These are phyloP conservation scores for Zygosaccharomyces rouxii DNA, from an alignment of 805 yeast species.

Conservation along the genomic window DNA sequence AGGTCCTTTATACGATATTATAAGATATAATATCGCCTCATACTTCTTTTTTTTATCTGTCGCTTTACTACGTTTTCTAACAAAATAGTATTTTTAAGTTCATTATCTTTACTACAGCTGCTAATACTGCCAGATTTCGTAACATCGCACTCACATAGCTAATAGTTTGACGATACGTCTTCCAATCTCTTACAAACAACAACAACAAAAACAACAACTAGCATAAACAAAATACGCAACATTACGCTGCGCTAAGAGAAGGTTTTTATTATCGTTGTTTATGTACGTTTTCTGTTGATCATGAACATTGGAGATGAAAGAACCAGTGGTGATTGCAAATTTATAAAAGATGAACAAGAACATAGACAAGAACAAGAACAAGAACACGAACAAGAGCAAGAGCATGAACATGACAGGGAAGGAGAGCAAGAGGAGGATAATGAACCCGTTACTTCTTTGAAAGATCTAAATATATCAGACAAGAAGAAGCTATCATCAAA, in stretches of 20 bases:
- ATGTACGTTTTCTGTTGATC: conserved; percentile 5
- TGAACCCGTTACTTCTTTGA: conserved; percentile 15
- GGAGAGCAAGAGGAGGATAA: neutral
- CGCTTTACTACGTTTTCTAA: neutral
- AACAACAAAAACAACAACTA: neutral
- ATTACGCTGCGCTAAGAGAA: no score
- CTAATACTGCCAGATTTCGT: neutral
- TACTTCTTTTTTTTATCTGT: neutral
- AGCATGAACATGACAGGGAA: neutral
- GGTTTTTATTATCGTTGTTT: neutral
- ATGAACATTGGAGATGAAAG: conserved; percentile 6
- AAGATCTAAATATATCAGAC: conserved; percentile 28
- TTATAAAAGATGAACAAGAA: conserved; percentile 1
- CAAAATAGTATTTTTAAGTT: neutral
- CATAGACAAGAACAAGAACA: neutral
- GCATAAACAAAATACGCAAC: neutral
- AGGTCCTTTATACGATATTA: no score
- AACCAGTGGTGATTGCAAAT: neutral
- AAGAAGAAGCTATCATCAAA: conserved; percentile 16
- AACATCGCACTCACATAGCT: neutral
- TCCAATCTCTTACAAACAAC: neutral
- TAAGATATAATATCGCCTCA: neutral
- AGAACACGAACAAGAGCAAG: neutral
- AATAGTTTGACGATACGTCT: neutral
- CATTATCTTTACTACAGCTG: neutral